Conservation (phyloP, 140 eudicot species). For the Senecio squalidus region DNA sequence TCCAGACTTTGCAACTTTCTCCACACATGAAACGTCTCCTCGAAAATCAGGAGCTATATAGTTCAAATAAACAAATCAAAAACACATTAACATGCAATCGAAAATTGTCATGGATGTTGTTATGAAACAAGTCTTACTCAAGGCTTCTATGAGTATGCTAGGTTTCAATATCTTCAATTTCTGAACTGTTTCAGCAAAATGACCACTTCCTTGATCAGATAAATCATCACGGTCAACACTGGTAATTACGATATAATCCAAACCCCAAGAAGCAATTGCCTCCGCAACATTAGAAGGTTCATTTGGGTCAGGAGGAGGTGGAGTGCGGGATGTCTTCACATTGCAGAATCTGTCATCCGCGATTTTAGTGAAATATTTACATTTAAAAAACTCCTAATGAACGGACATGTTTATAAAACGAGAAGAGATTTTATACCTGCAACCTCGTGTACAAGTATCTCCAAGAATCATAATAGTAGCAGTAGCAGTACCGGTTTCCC, state of each 20-base stretch:
- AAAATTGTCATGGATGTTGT: not conserved
- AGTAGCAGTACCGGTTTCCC: conserved; percentile 90
- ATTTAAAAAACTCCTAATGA: not conserved
- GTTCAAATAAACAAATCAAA: not conserved
- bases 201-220: conserved; percentile 92
- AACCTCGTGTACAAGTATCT: conserved; percentile 93
- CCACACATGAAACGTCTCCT: conserved; percentile 77
- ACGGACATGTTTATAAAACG: too few species aligned
- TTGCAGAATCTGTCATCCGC: conserved; percentile 66
- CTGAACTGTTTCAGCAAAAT: conserved; percentile 94
- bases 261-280: conserved; percentile 95
- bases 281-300: conserved; percentile 91
- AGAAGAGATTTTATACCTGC: conserved; percentile 47
- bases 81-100: not conserved
- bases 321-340: conserved; percentile 86
- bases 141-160: conserved; percentile 69
- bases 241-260: conserved; percentile 89
- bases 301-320: conserved; percentile 94
- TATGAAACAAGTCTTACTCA: conserved; percentile 36
- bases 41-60: conserved; percentile 87
- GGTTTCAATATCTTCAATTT: conserved; percentile 71
- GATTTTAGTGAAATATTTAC: not conserved
- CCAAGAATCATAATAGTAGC: conserved; percentile 95
- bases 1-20: conserved; percentile 83
- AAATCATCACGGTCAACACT: conserved; percentile 98